phyloP scores from a whole-genome alignment of 1,284 basidiomycete species.

The Peniophora sp. region DNA sequence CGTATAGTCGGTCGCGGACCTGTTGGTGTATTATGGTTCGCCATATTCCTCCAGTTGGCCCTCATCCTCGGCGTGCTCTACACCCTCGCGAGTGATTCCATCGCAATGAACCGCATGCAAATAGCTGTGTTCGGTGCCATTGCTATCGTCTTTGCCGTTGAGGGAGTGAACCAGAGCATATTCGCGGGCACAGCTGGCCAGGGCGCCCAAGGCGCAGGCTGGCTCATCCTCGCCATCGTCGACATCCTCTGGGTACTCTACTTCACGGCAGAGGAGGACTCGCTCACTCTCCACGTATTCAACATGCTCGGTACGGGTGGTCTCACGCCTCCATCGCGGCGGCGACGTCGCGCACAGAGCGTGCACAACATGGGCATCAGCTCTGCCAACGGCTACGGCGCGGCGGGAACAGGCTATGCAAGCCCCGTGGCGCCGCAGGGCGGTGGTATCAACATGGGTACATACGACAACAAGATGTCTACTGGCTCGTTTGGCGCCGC shows the following conservation, averaged over 20 bases:
- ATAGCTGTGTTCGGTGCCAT: conserved; percentile 84
- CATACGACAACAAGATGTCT: conserved; percentile 54
- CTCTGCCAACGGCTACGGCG: conserved; percentile 49
- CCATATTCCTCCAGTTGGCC: conserved; percentile 81
- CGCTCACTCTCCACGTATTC: conserved; percentile 76
- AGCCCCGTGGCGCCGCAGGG: conserved; percentile 11
- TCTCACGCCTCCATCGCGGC: conserved; percentile 69
- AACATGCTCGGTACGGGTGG: conserved; percentile 84
- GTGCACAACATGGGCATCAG: conserved; percentile 52
- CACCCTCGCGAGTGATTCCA: conserved; percentile 78
- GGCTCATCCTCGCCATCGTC: conserved; percentile 87
- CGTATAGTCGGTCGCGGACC: conserved; percentile 29
- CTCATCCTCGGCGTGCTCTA: conserved; percentile 76
- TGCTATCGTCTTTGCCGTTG: conserved; percentile 81
- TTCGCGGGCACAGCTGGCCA: conserved; percentile 44
- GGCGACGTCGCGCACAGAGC: conserved; percentile 52
- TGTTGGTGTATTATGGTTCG: conserved; percentile 85
- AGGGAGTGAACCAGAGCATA: conserved; percentile 66
- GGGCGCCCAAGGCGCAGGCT: conserved; percentile 86
- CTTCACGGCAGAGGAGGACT: conserved; percentile 94
- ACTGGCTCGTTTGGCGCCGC: conserved; percentile 31
- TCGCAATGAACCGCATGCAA: conserved; percentile 82
- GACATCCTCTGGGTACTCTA: conserved; percentile 94
- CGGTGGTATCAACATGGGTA: conserved; percentile 51
- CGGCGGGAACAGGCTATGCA: conserved; percentile 43